Evolutionary conservation across 495 filamentous ascomycete genomes (phyloP), one percentile per base, ranked within the genome.

Genomic region (Penicillium paxilli): DNA sequence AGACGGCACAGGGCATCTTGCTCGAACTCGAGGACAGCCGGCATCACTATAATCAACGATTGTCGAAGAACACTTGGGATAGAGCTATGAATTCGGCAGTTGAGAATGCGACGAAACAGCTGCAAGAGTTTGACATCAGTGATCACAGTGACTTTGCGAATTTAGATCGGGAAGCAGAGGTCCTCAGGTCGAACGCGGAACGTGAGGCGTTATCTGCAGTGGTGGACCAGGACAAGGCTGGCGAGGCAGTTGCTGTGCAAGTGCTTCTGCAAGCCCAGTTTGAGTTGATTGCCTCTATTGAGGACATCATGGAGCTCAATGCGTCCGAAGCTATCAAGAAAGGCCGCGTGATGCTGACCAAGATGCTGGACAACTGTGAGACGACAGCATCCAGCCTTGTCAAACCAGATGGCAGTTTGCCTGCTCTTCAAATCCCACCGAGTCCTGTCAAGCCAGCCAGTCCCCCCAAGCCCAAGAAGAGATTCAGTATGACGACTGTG

Each of bases 181-280:
- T 95, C 14, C 74, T 96, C 35, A 92, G 89, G 67, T 79, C 87
- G 3, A 87, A 84, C 50, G 91, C 88, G n/a, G 90, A 91, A 61
- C 80, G 91, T 26, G 94, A 98, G 60, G 81, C 86, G 2, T 78
- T 92, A 51, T 71, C 81, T 8, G 84, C 86, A n/a, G 83, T 98
- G 23, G 65, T 88, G 16, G 92, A 96, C 33, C 85, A 92, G 56
- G 92, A 97, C 60, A 92, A 88, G 70, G 78, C 79, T 37, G 89
- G 88, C 30, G 89, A 96, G 69, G 83, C 85, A 9, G 84, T 79
- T 17, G 80, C 88, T 19, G 77, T 96, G 59, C 92, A 96, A 68
- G 80, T 88, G 5, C 81, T 98, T 37, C 80, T 97, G 7, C 85
- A 86, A 44, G 90, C 93, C 21, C 93, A 98, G 63, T 94, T 98